phyloP scores from a whole-genome alignment of 148 eudicot genomes.

The Camellia japonica region DNA sequence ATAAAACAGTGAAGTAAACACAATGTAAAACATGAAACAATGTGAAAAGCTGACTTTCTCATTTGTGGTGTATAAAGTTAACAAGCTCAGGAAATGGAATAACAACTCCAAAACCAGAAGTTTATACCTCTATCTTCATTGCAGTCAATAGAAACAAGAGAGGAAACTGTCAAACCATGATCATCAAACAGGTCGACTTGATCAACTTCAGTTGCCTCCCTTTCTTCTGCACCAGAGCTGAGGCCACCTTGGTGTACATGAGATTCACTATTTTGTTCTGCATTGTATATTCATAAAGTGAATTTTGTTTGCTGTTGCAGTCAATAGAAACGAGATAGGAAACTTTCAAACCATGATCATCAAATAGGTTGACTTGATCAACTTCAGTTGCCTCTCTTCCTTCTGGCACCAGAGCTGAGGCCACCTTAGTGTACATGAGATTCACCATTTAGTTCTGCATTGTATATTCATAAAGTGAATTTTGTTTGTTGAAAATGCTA shows the following conservation, averaged over 20 bases:
- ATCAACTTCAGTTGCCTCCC: neutral
- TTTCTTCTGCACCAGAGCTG: neutral
- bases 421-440: neutral
- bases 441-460: neutral
- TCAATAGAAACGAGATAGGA: neutral
- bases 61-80: neutral
- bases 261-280: neutral
- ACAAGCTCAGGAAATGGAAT: neutral
- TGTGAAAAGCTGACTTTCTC: neutral
- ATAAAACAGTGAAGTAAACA: neutral
- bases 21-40: neutral
- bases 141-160: neutral
- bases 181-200: neutral
- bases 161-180: neutral
- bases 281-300: neutral
- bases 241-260: neutral
- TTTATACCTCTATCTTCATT: constrained; percentile 4
- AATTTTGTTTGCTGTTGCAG: neutral
- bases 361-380: neutral
- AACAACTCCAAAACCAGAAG: neutral
- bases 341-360: neutral
- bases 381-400: neutral
- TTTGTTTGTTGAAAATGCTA: neutral
- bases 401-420: neutral
- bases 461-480: neutral